Base-by-base conservation (phyloP, 768 basidiomycete genomes). In the Suillus plorans region DNA sequence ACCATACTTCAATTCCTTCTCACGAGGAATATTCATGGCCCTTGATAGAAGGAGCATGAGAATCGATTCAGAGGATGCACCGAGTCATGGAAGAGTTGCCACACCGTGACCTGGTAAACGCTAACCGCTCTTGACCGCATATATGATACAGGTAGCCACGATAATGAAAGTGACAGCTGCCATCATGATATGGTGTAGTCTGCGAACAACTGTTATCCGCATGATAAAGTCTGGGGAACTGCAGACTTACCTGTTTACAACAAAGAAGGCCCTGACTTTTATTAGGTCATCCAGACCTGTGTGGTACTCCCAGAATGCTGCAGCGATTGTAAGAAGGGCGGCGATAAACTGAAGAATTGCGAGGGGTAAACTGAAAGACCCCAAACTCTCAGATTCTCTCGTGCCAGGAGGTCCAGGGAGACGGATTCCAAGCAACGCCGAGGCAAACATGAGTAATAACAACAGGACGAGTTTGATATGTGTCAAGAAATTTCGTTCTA, bases 401-500 rank as follows among this genome's bases (percentile, higher is more conserved):
- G 68, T 67, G 22, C 28, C 65, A 2, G 71, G 61, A 20, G 79
- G 76, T 16, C 78, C 78, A 5, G 86, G 85, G 7, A 92, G 80
- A 14, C 88, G 87, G 25, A 83, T 81, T 34, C 81, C 82, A 10
- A 92, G 81, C 16, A 92, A 76, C 60, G 89, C 77, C 10, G 90
- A 89, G 36, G 87, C 84, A 2, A 86, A 85, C 4, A 91, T 74
- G 1, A 92, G 78, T 9, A 84, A 83, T 36, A 92, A 79, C 28
- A 92, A 76, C 12, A 90, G 77, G 6, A 85, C 87, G 34, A 92
- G 81, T 69, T 86, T 89, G 62, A 89, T 65, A 71, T 92, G 87
- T 0, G 89, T 83, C 39, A 92, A 79, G 59, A 90, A 78, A 69
- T 92, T 92, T 60, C 91, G 82, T 74, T 92, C 91, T 16, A 92